A percentile compares a stretch with the other conserved stretches of the same genome.
Conservation (phyloP, 2,329 filamentous ascomycete species). For the Colletotrichum spaethianum region DNA sequence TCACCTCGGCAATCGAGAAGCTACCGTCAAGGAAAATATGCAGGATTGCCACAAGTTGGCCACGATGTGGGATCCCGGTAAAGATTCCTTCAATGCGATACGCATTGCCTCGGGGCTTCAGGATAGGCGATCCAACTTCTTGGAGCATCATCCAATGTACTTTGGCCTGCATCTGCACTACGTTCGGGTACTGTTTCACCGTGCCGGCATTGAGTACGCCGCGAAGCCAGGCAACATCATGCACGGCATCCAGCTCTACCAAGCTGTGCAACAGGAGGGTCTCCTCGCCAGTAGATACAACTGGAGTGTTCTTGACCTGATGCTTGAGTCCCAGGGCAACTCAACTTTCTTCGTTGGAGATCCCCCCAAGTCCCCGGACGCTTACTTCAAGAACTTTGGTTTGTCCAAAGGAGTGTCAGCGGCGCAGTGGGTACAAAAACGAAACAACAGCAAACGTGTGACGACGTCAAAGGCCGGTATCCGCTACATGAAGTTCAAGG, state of each 20-base stretch:
- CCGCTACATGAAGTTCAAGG: constrained; percentile 40
- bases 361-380: constrained; percentile 40
- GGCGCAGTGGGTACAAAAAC: constrained; percentile 43
- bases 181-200: constrained; percentile 41
- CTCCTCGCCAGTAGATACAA: constrained; percentile 42
- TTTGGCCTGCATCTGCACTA: constrained; percentile 44
- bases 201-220: constrained; percentile 33
- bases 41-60: constrained; percentile 24
- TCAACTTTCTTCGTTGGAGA: constrained; percentile 44
- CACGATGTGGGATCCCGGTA: constrained; percentile 37
- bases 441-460: constrained; percentile 18
- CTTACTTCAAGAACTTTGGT: constrained; percentile 45
- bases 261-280: constrained; percentile 44
- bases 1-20: neutral
- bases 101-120: neutral
- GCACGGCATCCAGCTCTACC: constrained; percentile 43
- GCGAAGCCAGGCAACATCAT: constrained; percentile 41
- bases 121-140: constrained; percentile 36
- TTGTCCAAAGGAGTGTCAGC: constrained; percentile 43
- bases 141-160: constrained; percentile 43
- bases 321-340: constrained; percentile 38
- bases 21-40: neutral
- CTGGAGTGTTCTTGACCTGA: constrained; percentile 21
- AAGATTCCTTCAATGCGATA: constrained; percentile 22
- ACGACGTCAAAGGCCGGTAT: constrained; percentile 34